Percentiles rank a stretch among this genome's conserved stretches.
Evolutionary conservation across 495 filamentous ascomycete species (phyloP).

Genomic region (Aeminium ludgeri): DNA sequence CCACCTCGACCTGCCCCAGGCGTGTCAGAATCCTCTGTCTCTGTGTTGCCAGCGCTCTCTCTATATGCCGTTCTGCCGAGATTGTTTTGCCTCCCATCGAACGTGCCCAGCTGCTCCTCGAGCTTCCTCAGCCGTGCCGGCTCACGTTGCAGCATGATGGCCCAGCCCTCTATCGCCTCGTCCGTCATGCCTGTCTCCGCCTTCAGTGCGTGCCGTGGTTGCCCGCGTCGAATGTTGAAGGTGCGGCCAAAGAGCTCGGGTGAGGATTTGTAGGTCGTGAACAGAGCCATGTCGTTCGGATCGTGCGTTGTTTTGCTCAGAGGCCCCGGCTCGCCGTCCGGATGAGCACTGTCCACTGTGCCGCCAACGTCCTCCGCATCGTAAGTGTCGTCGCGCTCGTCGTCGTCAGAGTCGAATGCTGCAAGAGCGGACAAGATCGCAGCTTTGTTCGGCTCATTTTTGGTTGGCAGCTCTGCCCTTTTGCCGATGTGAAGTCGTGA

Average conservation of each 20-base stretch:
- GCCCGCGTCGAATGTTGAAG: constrained; percentile 44
- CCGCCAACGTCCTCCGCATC: constrained; percentile 82
- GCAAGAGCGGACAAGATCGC: constrained; percentile 83
- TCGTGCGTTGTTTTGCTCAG: constrained; percentile 10
- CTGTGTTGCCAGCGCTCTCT: constrained; percentile 29
- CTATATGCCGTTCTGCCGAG: constrained; percentile 47
- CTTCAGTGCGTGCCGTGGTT: constrained; percentile 44
- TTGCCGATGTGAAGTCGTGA: constrained; percentile 62
- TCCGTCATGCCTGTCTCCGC: constrained; percentile 76
- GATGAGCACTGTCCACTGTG: constrained; percentile 45
- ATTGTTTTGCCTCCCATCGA: constrained; percentile 41
- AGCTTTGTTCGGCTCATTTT: constrained; percentile 40
- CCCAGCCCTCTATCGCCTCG: constrained; percentile 90
- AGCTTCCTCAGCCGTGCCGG: constrained; percentile 45
- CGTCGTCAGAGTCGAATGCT: constrained; percentile 83
- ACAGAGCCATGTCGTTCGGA: constrained; percentile 36
- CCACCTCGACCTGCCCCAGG: constrained; percentile 26
- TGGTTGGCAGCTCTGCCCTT: constrained; percentile 28
- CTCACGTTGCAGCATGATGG: constrained; percentile 61
- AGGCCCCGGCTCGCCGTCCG: constrained; percentile 20
- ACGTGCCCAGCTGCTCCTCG: constrained; percentile 45
- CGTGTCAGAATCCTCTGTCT: constrained; percentile 29
- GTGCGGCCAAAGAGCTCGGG: constrained; percentile 53
- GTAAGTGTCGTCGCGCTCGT: constrained; percentile 96
- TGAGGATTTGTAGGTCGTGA: constrained; percentile 44